Conservation (phyloP, 306 rosid species). For the Inga oerstediana region DNA sequence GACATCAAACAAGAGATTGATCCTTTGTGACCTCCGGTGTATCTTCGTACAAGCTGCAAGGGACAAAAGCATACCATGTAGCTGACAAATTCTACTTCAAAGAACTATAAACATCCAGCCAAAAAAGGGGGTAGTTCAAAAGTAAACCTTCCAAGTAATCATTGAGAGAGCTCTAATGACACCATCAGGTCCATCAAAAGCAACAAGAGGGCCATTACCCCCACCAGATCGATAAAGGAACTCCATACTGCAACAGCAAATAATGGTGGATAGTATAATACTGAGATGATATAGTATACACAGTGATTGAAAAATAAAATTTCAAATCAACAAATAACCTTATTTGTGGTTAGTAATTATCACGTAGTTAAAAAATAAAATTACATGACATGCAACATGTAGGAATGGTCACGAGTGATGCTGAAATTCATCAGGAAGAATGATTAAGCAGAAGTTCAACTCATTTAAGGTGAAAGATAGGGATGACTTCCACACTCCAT, state of each 20-base stretch:
- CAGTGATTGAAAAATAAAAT: conserved; percentile 31
- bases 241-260: conserved; percentile 84
- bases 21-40: conserved; percentile 99
- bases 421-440: conserved; percentile 18
- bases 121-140: background rate
- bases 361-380: background rate
- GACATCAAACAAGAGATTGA: conserved; percentile 97
- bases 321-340: conserved; percentile 11
- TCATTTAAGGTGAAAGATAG: conserved; percentile 19
- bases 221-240: conserved; percentile 87
- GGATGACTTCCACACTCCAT: conserved; percentile 19
- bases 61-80: conserved; percentile 41
- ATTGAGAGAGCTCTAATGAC: conserved; percentile 98
- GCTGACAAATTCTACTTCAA: conserved; percentile 29
- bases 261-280: conserved; percentile 19
- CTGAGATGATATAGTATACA: conserved; percentile 20
- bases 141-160: conserved; percentile 93
- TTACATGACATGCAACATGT: background rate
- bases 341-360: background rate
- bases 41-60: conserved; percentile 89
- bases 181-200: conserved; percentile 98
- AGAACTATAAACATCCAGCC: conserved; percentile 27
- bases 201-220: conserved; percentile 96
- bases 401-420: conserved; percentile 16
- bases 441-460: conserved; percentile 17